These are phyloP conservation scores for Rhodotorula mucilaginosa DNA, from an alignment of 1,284 basidiomycete genomes.

Conservation along the genomic window DNA sequence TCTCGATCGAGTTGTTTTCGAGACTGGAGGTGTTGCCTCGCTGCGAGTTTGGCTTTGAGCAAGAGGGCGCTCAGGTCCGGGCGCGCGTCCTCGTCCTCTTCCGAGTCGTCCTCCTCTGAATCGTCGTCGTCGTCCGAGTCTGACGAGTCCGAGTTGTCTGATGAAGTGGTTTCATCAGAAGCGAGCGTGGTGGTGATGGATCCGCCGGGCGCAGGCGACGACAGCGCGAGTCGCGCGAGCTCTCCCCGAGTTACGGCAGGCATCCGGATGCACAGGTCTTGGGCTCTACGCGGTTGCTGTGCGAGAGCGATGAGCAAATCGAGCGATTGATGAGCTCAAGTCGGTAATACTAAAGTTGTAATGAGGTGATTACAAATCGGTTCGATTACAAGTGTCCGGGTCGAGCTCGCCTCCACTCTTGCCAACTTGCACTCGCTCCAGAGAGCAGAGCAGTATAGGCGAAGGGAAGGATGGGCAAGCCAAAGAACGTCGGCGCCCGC, in stretches of 20 bases:
- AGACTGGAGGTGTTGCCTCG: not conserved
- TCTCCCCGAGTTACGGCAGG: not conserved
- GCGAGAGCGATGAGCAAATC: no score
- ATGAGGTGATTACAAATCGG: no score
- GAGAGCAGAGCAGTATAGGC: not conserved
- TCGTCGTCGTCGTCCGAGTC: constrained; percentile 2
- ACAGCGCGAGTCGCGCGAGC: not conserved
- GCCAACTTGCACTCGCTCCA: not conserved
- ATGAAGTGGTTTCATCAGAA: not conserved
- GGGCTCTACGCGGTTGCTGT: no score
- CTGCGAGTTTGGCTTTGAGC: constrained; percentile 29
- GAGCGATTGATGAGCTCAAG: no score
- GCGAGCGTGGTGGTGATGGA: constrained; percentile 1
- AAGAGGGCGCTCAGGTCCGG: constrained; percentile 16
- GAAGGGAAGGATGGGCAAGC: not conserved
- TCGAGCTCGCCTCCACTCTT: not conserved
- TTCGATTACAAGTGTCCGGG: no score
- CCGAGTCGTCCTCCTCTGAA: not conserved
- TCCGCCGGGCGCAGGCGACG: not conserved
- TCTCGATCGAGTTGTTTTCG: not conserved
- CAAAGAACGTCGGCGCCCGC: constrained; percentile 14
- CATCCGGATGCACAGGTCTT: not conserved
- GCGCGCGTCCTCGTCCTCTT: not conserved
- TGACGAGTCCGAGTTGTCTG: not conserved
- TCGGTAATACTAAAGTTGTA: no score